These are phyloP conservation scores for Turnera subulata DNA, from an alignment of 345 rosid genomes.

Conservation along the genomic window DNA sequence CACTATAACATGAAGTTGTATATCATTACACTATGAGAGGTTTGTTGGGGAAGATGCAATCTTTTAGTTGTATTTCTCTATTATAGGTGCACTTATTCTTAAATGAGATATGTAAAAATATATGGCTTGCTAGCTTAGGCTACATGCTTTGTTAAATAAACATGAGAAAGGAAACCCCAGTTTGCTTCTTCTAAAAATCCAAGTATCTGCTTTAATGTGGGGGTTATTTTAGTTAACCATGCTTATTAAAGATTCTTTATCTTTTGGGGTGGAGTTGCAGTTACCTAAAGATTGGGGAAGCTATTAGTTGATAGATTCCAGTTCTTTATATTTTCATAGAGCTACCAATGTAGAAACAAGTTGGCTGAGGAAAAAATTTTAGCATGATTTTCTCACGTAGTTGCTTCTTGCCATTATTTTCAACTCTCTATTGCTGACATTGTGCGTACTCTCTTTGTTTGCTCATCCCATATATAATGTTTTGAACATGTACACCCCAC, in stretches of 20 bases:
- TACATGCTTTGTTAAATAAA: no score
- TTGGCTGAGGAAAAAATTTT: neutral
- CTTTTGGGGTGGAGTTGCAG: neutral
- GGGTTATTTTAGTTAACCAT: neutral
- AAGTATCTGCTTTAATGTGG: neutral
- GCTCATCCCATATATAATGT: no score
- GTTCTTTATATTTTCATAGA: neutral
- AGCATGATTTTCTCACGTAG: neutral
- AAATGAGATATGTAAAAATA: no score
- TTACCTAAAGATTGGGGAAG: neutral
- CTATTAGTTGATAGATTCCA: neutral
- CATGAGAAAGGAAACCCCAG: no score
- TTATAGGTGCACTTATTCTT: no score
- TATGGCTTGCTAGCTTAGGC: no score
- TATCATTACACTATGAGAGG: neutral
- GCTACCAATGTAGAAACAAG: neutral
- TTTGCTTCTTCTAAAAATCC: neutral
- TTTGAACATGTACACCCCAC: no score
- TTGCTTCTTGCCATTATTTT: no score
- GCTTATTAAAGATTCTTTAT: neutral
- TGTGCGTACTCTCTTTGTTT: no score
- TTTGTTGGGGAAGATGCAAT: no score
- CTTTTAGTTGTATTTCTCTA: no score
- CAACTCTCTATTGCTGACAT: no score
- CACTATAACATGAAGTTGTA: neutral